Base-by-base conservation (phyloP, 2,329 filamentous ascomycete genomes). In the Colletotrichum graminicola region DNA sequence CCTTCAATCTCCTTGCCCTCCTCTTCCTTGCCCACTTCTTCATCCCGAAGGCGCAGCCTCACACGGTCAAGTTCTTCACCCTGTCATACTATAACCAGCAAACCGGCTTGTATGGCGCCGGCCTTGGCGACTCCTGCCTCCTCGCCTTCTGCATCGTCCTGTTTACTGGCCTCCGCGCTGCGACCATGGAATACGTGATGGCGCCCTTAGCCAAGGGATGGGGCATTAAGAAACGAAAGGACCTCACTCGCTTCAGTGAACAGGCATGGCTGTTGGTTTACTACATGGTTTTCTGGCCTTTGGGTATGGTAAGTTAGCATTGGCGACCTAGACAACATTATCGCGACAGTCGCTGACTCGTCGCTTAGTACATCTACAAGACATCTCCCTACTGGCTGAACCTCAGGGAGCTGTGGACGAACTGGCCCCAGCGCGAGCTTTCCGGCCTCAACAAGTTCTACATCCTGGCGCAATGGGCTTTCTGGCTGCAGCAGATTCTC, bases 401-500 rank as follows among this genome's bases (percentile, higher is more conserved):
- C 79, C 85, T 96, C 76, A 84, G 86, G 72, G 90, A 92, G 69
- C 87, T 98, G 54, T 99, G 95, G 95, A 89, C 90, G 41, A 87
- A 91, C 78, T 98, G 94, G 91, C 96, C 96, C 0, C 87, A 89
- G 75, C 90, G 94, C 62, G 91, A 96, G 77, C 86, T 97, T 71
- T 85, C 86, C 21, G 91, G 91, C 11, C 81, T 93, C 16, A 90
- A 93, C 83, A 98, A 98, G 84, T 90, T 89, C 81, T 99, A 99
- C 82, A 93, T 97, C 77, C 87, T 99, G 41, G 91, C 92, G 18
- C 95, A 98, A 80, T 93, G 95, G 82, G 91, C 92, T 32, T 98
- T 98, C 81, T 98, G 94, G 92, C 82, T 98, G 59, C 95, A 98
- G 83, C 95, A 97, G 83, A 93, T 98, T 74, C 85, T 98, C 41